Evolutionary conservation across 2,329 filamentous ascomycete species (phyloP).

Genomic region (Venturia pyrina): DNA sequence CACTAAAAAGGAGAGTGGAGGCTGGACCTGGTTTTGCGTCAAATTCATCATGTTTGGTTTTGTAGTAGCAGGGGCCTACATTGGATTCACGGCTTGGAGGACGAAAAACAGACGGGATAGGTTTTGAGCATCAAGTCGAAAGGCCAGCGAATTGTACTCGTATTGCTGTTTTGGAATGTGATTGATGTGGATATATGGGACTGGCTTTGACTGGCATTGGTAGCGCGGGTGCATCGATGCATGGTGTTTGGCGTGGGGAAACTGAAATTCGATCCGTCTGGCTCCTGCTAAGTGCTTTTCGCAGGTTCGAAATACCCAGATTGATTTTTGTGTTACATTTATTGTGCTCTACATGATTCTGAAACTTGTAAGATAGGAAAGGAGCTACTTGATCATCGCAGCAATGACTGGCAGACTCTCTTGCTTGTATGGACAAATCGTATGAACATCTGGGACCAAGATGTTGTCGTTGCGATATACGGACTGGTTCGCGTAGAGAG

Average conservation of each 20-base stretch:
- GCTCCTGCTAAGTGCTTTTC: not conserved
- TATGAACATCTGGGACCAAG: not conserved
- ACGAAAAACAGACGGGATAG: conserved; percentile 42
- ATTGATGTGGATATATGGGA: conserved; percentile 1
- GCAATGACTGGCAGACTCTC: not conserved
- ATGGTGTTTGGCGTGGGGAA: not conserved
- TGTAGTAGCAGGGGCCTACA: conserved; percentile 63
- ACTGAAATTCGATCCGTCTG: not conserved
- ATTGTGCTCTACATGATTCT: too few species aligned
- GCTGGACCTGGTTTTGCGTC: conserved; percentile 64
- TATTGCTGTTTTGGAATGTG: not conserved
- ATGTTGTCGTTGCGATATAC: not conserved
- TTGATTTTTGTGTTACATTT: not conserved
- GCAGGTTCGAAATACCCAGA: not conserved
- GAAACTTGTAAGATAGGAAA: not conserved
- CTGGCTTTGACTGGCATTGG: not conserved
- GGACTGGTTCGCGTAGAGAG: too few species aligned
- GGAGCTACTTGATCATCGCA: not conserved
- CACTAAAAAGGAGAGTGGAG: conserved; percentile 30
- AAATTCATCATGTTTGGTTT: conserved; percentile 72
- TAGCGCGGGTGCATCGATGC: conserved; percentile 5
- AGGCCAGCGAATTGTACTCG: not conserved
- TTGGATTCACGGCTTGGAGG: conserved; percentile 77
- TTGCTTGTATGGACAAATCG: too few species aligned
- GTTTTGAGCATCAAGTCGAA: conserved; percentile 26